phyloP scores from a whole-genome alignment of 352 stramenopile genomes.

The Pythium aquatile region DNA sequence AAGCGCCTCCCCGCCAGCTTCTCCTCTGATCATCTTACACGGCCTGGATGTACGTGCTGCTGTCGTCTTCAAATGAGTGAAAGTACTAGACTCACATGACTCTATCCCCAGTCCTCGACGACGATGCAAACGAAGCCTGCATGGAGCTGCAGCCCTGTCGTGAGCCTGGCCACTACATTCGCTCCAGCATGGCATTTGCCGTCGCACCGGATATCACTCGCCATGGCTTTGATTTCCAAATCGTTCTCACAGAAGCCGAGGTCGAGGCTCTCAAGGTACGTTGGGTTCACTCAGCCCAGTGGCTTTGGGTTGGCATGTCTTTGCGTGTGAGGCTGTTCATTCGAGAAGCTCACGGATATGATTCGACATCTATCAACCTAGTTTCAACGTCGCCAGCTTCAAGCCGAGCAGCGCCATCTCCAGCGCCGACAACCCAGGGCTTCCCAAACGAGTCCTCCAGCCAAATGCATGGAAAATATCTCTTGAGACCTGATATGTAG shows the following conservation, averaged over 20 bases:
- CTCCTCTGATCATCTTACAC: slow-evolving; percentile 6
- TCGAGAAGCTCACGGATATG: neutral
- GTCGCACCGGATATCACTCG: slow-evolving; percentile 6
- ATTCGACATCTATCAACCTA: slow-evolving; percentile 9
- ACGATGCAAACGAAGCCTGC: slow-evolving; percentile 39
- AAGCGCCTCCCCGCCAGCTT: slow-evolving; percentile 28
- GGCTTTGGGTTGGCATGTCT: neutral
- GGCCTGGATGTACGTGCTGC: slow-evolving; percentile 10
- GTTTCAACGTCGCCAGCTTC: slow-evolving; percentile 51
- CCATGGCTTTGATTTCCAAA: slow-evolving; percentile 46
- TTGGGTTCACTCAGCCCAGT: neutral
- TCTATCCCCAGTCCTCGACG: slow-evolving; percentile 29
- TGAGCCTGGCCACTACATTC: slow-evolving; percentile 54
- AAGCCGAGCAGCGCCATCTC: slow-evolving; percentile 59
- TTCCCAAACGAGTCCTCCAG: neutral
- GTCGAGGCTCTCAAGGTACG: slow-evolving; percentile 55
- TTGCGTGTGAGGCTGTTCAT: neutral
- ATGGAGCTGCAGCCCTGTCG: slow-evolving; percentile 44
- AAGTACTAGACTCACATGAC: no score
- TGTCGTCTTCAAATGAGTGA: slow-evolving; percentile 18
- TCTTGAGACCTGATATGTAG: slow-evolving; percentile 1
- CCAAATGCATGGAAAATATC: neutral
- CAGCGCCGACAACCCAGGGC: slow-evolving; percentile 32
- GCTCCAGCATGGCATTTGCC: slow-evolving; percentile 30
- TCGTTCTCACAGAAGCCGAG: slow-evolving; percentile 60